Evolutionary conservation across 352 stramenopile species (phyloP).

Genomic region (Pythium phragmitis): DNA sequence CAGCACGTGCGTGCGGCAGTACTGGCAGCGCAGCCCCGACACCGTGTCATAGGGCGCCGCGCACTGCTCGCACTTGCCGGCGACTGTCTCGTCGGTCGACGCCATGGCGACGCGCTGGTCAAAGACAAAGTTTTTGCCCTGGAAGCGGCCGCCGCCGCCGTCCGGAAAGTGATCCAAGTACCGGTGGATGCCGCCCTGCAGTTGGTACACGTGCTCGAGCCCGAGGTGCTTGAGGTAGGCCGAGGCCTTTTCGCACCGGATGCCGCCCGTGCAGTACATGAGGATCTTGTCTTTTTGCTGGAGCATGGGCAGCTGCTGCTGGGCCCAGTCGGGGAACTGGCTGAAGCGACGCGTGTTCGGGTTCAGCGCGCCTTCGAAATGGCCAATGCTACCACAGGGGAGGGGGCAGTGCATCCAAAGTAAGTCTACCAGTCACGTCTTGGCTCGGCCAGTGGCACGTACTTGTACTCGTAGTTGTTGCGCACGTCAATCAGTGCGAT

Average conservation of each 20-base stretch:
- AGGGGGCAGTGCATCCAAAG: background rate
- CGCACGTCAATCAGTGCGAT: slow-evolving; percentile 71
- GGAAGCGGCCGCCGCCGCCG: slow-evolving; percentile 70
- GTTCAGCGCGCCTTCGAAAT: slow-evolving; percentile 74
- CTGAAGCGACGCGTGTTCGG: slow-evolving; percentile 80
- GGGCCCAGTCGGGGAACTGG: slow-evolving; percentile 73
- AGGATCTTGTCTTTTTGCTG: slow-evolving; percentile 74
- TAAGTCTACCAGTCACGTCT: background rate
- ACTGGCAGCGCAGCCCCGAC: slow-evolving; percentile 59
- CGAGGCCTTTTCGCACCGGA: slow-evolving; percentile 84
- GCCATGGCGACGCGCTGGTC: slow-evolving; percentile 76
- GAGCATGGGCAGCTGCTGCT: slow-evolving; percentile 48
- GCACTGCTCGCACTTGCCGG: slow-evolving; percentile 65
- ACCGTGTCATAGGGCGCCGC: slow-evolving; percentile 59
- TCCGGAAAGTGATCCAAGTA: slow-evolving; percentile 81
- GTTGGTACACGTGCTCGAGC: slow-evolving; percentile 69
- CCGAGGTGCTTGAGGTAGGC: slow-evolving; percentile 74
- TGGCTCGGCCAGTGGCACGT: slow-evolving; percentile 8
- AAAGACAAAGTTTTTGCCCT: slow-evolving; percentile 88
- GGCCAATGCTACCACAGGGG: slow-evolving; percentile 43
- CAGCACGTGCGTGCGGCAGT: slow-evolving; percentile 81
- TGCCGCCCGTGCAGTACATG: slow-evolving; percentile 87
- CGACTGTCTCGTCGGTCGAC: slow-evolving; percentile 49
- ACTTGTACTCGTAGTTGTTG: slow-evolving; percentile 84
- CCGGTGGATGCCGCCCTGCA: slow-evolving; percentile 80